Base-by-base conservation (phyloP, 352 stramenopile genomes). In the Phytophthora cryptogea region DNA sequence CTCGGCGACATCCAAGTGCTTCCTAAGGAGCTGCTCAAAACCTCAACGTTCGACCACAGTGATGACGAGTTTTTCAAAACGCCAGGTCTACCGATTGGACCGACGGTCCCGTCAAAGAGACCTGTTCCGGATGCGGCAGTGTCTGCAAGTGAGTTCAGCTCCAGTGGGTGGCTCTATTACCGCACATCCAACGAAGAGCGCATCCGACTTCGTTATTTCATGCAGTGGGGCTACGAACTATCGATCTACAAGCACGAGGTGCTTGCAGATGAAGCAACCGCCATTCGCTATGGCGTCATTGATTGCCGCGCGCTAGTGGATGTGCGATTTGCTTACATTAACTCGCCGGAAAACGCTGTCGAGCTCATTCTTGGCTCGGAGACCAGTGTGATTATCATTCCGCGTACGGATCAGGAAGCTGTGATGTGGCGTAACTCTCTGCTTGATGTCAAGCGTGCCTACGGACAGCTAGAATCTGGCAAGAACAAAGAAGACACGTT, bases 231-330 rank as follows among this genome's bases (percentile, higher is more conserved):
- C 8, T 92, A 89, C 56, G 87, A 96, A 45, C 66, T 96, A 8
- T 93, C 87, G 6, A 96, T 96, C 59, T 96, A 93, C 70, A 96
- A 96, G 70, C 87, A 96, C 66, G 85, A 94, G 52, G 69, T 96
- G 5, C 57, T 91, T 8, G 72, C 80, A 20, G 83, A 96, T 37
- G 87, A 96, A 54, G 72, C 76, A 4, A 80, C 66, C 14, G 78
- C 86, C 3, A 95, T 95, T 64, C 86, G 86, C 0, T 94, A 95
- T 53, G 86, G 86, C 50, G 86, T 95, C 4, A 91, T 95, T 23
- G 86, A 95, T 60, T 93, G 85, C 16, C 84, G 86, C 6, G 84
- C 84, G 26, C 66, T 95, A 4, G 72, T 90, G 7, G 86, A 95
- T 39, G 86, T 94, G 37, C 82, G 79, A 6, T 95, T 91, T 59